Evolutionary conservation across 768 basidiomycete species (phyloP).

Genomic region (Pisolithus tinctorius): DNA sequence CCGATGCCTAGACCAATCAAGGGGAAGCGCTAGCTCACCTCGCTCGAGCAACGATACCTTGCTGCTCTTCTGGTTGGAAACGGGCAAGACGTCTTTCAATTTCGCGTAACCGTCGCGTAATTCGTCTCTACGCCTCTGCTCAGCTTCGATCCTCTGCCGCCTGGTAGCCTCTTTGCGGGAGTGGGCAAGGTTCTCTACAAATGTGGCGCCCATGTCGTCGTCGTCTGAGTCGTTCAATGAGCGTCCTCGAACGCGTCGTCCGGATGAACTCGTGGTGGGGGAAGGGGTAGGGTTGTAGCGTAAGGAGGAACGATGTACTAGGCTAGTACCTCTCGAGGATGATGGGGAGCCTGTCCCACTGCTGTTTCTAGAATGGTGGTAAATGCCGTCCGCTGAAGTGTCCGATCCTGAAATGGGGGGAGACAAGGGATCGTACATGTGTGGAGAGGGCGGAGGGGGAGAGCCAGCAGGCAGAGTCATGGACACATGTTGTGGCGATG

Average conservation of each 20-base stretch:
- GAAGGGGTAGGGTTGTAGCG: slow-evolving; percentile 82
- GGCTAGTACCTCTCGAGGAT: slow-evolving; percentile 66
- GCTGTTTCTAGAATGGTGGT: slow-evolving; percentile 71
- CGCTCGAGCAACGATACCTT: slow-evolving; percentile 85
- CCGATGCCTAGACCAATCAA: slow-evolving; percentile 1
- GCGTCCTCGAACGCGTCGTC: slow-evolving; percentile 56
- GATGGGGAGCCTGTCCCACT: slow-evolving; percentile 69
- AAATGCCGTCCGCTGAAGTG: slow-evolving; percentile 76
- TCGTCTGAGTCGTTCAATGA: slow-evolving; percentile 74
- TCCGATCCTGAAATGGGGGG: slow-evolving; percentile 87
- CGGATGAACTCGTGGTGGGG: slow-evolving; percentile 64
- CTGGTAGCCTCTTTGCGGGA: slow-evolving; percentile 80
- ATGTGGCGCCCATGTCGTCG: slow-evolving; percentile 62
- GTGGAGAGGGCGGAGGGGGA: slow-evolving; percentile 70
- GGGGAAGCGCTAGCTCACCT: slow-evolving; percentile 41
- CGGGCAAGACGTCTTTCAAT: slow-evolving; percentile 80
- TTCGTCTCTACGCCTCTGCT: slow-evolving; percentile 83
- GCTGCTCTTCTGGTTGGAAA: slow-evolving; percentile 86
- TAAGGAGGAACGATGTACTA: slow-evolving; percentile 63
- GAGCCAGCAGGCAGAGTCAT: slow-evolving; percentile 57
- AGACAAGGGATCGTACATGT: slow-evolving; percentile 79
- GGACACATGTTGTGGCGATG: slow-evolving; percentile 60
- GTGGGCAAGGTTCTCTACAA: slow-evolving; percentile 66
- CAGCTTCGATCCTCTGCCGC: slow-evolving; percentile 82
- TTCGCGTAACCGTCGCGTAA: slow-evolving; percentile 85